Percentiles rank a stretch among this genome's conserved stretches.
phyloP scores from a whole-genome alignment of 352 stramenopile species.

The Halophytophthora polymorphica region DNA sequence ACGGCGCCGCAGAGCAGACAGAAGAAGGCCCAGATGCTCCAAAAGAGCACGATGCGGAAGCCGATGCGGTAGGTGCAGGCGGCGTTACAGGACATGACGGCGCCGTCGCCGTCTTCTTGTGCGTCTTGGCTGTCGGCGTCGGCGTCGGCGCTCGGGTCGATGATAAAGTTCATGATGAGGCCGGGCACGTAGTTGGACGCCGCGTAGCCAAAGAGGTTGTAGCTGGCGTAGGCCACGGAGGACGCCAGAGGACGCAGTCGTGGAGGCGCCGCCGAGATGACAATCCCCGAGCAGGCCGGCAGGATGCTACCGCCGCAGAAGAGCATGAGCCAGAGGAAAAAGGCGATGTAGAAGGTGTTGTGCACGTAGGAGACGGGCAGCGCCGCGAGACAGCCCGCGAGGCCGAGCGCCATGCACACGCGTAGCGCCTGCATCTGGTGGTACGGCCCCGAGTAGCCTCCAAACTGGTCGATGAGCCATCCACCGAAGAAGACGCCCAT shows the following conservation, averaged over 20 bases:
- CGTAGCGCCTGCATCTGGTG: constrained; percentile 68
- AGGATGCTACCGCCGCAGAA: constrained; percentile 74
- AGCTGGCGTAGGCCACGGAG: constrained; percentile 76
- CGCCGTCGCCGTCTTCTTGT: constrained; percentile 5
- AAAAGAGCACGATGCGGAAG: constrained; percentile 80
- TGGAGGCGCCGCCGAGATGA: constrained; percentile 67
- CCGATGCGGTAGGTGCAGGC: constrained; percentile 80
- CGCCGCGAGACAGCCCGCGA: constrained; percentile 41
- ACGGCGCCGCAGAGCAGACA: constrained; percentile 48
- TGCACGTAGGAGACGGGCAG: constrained; percentile 69
- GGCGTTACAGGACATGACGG: constrained; percentile 40
- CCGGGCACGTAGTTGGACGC: constrained; percentile 83
- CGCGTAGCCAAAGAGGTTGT: constrained; percentile 86
- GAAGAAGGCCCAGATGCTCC: constrained; percentile 70
- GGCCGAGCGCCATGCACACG: constrained; percentile 69
- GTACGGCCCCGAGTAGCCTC: constrained; percentile 63
- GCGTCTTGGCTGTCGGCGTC: constrained; percentile 10
- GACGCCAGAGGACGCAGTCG: constrained; percentile 66
- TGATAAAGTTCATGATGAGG: constrained; percentile 81
- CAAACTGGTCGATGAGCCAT: constrained; percentile 78
- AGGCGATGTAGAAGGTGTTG: constrained; percentile 58
- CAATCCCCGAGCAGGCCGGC: constrained; percentile 79
- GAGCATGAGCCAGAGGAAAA: constrained; percentile 83
- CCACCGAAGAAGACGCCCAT: constrained; percentile 85
- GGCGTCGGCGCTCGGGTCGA: constrained; percentile 35